Conservation (phyloP, 2,329 filamentous ascomycete genomes). For the Venturia nashicola region DNA sequence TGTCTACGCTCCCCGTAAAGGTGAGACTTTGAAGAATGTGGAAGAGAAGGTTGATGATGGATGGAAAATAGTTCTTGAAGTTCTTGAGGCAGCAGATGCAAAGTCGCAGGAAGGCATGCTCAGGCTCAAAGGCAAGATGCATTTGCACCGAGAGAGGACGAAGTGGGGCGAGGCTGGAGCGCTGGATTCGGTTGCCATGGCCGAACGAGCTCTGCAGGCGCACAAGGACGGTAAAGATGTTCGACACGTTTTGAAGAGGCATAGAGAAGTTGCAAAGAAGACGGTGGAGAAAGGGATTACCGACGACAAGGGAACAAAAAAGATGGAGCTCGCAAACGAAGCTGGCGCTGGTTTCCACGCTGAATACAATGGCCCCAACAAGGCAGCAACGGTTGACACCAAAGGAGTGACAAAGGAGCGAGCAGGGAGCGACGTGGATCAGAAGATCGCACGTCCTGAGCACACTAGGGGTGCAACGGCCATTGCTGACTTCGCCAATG, state of each 20-base stretch:
- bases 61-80: slow-evolving; percentile 5
- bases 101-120: neutral
- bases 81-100: neutral
- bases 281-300: neutral
- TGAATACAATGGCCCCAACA: neutral
- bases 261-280: neutral
- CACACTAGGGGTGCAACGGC: neutral
- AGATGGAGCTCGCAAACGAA: neutral
- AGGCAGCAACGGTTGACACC: neutral
- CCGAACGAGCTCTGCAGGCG: slow-evolving; percentile 7
- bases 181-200: slow-evolving; percentile 2
- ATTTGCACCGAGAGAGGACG: neutral
- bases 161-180: slow-evolving; percentile 6
- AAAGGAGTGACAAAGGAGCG: neutral
- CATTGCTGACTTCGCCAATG: neutral
- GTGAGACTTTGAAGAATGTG: neutral
- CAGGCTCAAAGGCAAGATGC: neutral
- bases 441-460: neutral
- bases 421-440: neutral
- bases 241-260: slow-evolving; percentile 5
- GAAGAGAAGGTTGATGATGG: slow-evolving; percentile 6
- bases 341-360: neutral
- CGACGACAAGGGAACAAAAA: neutral
- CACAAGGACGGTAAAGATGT: slow-evolving; percentile 6
- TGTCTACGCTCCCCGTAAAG: neutral